Conservation (phyloP, 1,284 basidiomycete genomes). For the Rhodotorula sp. region DNA sequence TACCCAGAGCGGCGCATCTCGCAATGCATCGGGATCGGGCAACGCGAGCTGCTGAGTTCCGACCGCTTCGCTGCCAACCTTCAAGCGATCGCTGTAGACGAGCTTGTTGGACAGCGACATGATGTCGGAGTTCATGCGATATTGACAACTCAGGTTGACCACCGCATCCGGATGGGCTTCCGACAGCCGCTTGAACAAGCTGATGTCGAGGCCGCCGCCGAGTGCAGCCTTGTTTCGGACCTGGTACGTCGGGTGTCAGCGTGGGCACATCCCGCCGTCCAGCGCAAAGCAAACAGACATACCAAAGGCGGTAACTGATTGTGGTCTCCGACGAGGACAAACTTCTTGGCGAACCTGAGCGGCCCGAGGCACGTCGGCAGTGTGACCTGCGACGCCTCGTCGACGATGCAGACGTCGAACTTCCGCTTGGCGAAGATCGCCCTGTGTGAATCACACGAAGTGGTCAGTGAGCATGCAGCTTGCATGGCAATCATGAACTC, state of each 20-base stretch:
- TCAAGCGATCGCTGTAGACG: conserved; percentile 75
- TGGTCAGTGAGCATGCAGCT: background rate
- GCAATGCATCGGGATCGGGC: conserved; percentile 49
- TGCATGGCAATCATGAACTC: background rate
- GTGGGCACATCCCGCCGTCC: background rate
- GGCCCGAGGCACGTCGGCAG: conserved; percentile 93
- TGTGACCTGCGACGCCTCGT: conserved; percentile 97
- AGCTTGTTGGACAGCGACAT: conserved; percentile 89
- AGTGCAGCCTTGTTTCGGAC: conserved; percentile 77
- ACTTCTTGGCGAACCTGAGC: conserved; percentile 80
- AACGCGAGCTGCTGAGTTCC: conserved; percentile 63
- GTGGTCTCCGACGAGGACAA: conserved; percentile 94
- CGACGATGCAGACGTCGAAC: conserved; percentile 97
- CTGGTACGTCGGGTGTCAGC: conserved; percentile 50
- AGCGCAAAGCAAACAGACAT: conserved; percentile 40
- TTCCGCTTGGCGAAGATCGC: conserved; percentile 75
- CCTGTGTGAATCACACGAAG: conserved; percentile 51
- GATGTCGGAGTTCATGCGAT: conserved; percentile 96
- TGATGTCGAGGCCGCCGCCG: conserved; percentile 80
- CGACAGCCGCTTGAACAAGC: conserved; percentile 82
- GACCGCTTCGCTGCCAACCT: conserved; percentile 72
- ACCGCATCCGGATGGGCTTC: conserved; percentile 81
- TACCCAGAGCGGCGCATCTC: conserved; percentile 61
- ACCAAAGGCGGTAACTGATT: conserved; percentile 93
- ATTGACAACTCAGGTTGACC: conserved; percentile 79